Base-by-base conservation (phyloP, 1,284 basidiomycete genomes). In the Golubevia sp. region DNA sequence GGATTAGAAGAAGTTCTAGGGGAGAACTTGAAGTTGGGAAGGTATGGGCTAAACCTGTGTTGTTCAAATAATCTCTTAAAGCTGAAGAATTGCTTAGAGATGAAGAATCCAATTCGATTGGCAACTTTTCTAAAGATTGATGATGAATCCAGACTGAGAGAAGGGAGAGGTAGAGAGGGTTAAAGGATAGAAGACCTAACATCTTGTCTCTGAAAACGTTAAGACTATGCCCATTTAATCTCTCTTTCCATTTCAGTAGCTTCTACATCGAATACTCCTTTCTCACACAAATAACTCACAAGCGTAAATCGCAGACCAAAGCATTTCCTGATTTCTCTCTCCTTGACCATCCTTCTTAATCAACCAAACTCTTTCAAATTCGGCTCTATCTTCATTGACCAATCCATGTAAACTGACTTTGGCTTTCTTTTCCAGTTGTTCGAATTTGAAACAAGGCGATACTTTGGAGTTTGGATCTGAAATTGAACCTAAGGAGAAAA, bases 1-100 rank as follows among this genome's bases (percentile, higher is more conserved):
- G 83, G 15, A 84, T 83, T 56, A 88, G 81, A 73, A 87, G 24
- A 84, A 88, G 20, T 24, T 67, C 34, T 13, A 20, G 48, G 7
- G 59, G 53, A 3, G 59, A 49, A 6, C 52, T 23, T 15, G 58
- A 56, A 27, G 62, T 62, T 23, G 71, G 71, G 30, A 63, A 55
- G 34, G 13, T 53, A 26, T 67, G 68, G 24, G 58, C 64, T 23
- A 73, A 56, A 23, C 70, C 71, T 25, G 59, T 55, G 3, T 59
- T 38, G n/a, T 53, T 54, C 5, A 73, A 3, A 53, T 70, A 62
- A 0, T 15, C 4, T 34, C 11, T 34, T 11, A 34, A 34, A 34
- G 4, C 30, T 11, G 30, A 34, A 5, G 30, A 3, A 11, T 34
- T 34, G 4, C 5, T 5, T 7, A 48, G 27, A 18, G 55, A 62